Evolutionary conservation across 208 protist genomes (phyloP), one percentile per base, ranked within the genome.

Genomic region (Crithidia sp.): DNA sequence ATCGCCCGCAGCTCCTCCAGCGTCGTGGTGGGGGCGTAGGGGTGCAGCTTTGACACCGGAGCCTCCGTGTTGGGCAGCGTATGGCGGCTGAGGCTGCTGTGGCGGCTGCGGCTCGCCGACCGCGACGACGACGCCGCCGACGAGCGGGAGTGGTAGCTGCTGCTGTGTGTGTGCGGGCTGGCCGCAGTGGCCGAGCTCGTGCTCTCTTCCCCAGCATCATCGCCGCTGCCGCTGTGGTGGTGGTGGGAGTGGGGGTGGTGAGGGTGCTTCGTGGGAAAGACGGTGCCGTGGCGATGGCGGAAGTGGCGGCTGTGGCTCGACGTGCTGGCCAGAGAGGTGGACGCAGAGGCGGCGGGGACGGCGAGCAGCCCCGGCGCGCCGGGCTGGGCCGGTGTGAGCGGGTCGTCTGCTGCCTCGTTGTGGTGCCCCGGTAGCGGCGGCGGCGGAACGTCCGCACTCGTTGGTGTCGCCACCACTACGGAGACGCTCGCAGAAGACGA

Each of bases 1-100:
- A 84, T 69, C 41, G 65, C 70, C 7, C 40, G 47, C 28, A 84
- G 70, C 45, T 69, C 67, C 39, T 70, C 69, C 28, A 74, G 37
- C 13, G 65, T 59, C 41, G 72, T 76, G 3, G 52, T 52, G 8
- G 54, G 49, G 14, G 70, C n/a, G 56, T 72, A 56, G 2, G 36
- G 44, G 12, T 79, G 71, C 41, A 79, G 36, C 65, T 70, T 68
- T 3, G 64, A 54, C 13, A 71, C 58, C 13, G 66, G 65, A 9
- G 40, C 72, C 56, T 83, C 78, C 9, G 57, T 67, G 40, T 59
- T 68, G 9, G 74, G 74, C 28, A 62, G 8, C 7, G 49, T 56
- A 16, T 40, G 17, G 3, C 58, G 17, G 19, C 54, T 44, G 28
- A 28, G 36, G 45, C 74, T 73, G 7, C 10, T n/a, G 36, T 28